Percentiles rank a stretch among this genome's conserved stretches.
Conservation (phyloP, 768 basidiomycete genomes). For the Russula emetica region DNA sequence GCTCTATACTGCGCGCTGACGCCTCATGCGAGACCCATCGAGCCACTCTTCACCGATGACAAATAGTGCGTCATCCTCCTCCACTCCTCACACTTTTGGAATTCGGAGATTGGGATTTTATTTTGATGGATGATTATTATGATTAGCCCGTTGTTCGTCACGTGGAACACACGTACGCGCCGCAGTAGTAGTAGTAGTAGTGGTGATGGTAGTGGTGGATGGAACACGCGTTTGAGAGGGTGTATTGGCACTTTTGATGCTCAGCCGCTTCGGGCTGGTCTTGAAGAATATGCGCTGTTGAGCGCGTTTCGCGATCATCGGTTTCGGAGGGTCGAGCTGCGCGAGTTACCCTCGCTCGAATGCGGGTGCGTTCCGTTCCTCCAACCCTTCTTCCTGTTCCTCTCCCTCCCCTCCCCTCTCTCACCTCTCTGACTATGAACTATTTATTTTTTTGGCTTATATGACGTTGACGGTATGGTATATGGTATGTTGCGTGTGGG, state of each 20-base stretch:
- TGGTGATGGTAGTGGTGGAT: neutral
- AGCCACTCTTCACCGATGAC: slow-evolving; percentile 62
- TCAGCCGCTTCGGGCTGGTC: slow-evolving; percentile 63
- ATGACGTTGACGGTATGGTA: neutral
- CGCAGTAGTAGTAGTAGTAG: slow-evolving; percentile 29
- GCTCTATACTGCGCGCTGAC: slow-evolving; percentile 74
- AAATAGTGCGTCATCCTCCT: slow-evolving; percentile 47
- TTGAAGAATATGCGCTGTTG: slow-evolving; percentile 86
- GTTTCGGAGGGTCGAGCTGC: slow-evolving; percentile 72
- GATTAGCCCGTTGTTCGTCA: slow-evolving; percentile 87
- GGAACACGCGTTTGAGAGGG: slow-evolving; percentile 62
- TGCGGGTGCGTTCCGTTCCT: slow-evolving; percentile 63
- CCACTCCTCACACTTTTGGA: no score
- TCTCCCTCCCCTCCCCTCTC: neutral
- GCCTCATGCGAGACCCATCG: slow-evolving; percentile 44
- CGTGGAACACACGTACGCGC: slow-evolving; percentile 78
- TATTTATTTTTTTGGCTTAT: neutral
- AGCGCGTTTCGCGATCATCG: slow-evolving; percentile 87
- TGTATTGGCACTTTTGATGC: slow-evolving; percentile 94
- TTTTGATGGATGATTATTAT: neutral
- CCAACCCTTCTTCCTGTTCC: no score
- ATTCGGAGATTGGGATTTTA: no score
- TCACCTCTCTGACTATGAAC: neutral
- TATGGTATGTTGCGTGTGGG: slow-evolving; percentile 4
- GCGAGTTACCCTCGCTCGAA: slow-evolving; percentile 75